Base-by-base conservation (phyloP, 2,329 filamentous ascomycete species). In the Claviceps pazoutovae region DNA sequence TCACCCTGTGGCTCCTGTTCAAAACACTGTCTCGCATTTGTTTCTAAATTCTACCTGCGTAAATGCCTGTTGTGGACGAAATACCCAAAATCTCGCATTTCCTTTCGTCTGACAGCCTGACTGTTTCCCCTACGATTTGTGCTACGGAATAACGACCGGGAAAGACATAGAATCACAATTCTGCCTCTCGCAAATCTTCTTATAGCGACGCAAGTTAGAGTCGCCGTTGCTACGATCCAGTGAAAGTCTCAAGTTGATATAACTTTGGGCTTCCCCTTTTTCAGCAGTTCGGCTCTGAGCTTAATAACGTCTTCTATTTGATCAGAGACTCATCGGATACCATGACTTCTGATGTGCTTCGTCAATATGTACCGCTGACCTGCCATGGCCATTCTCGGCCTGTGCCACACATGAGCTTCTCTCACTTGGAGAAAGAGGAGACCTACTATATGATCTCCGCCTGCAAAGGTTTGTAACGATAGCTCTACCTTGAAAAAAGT, bases 311-410 rank as follows among this genome's bases (percentile, higher is more conserved):
- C 13, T n/a, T 5, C n/a, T 23, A 1, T 41, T 9, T 41, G 14
- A 37, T 13, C 26, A 41, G 37, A 16, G 43, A 5, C 23, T 45
- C 19, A 21, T 48, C 23, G 8, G 36, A 34, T 30, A 44, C 52
- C 55, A 70, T 70, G 67, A 61, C 66, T 54, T 57, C 64, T 14
- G 68, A 71, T 56, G 52, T 56, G 13, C 60, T 66, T 54, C 72
- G 75, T 50, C 76, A 78, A 66, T 88, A 89, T 53, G 88, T 95
- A 51, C 90, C 90, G 52, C 72, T 96, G 66, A 96, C 90, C 58
- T 96, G 90, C 68, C 90, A 96, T 68, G 90, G 90, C 56, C 90
- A 96, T 68, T 95, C 90, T 50, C 82, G 90, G 54, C 90, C 90
- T 1, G 89, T 96, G 50, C 88, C 90, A 6, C 90, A 96, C 67